Evolutionary conservation across 2,329 filamentous ascomycete genomes (phyloP).

Genomic region (Phialophora macrospora): DNA sequence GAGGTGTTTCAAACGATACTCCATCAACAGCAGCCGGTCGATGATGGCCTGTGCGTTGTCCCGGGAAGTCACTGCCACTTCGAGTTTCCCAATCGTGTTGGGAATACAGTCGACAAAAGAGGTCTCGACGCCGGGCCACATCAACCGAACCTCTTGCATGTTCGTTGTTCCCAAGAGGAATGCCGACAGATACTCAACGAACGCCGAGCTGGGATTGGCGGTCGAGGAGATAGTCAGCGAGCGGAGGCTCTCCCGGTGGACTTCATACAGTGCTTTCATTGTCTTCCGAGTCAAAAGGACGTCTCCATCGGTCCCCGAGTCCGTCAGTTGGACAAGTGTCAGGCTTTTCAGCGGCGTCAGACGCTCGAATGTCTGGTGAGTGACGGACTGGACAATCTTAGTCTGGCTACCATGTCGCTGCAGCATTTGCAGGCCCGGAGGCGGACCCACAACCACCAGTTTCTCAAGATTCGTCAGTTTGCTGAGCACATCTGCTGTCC

Average conservation of each 20-base stretch:
- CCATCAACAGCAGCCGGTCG: conserved; percentile 17
- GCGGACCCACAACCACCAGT: conserved; percentile 22
- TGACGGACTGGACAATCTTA: conserved; percentile 23
- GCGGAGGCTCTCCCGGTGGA: conserved; percentile 23
- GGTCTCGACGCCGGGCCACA: conserved; percentile 26
- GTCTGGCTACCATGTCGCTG: conserved; percentile 23
- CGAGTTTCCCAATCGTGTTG: conserved; percentile 15
- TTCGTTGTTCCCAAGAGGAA: conserved; percentile 22
- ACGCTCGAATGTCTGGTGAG: conserved; percentile 23
- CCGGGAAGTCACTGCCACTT: conserved; percentile 13
- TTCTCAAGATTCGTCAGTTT: conserved; percentile 20
- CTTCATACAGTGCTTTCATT: conserved; percentile 24
- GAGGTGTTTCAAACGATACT: conserved; percentile 19
- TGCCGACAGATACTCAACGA: conserved; percentile 22
- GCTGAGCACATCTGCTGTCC: conserved; percentile 18
- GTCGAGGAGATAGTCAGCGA: conserved; percentile 24
- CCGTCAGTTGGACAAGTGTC: conserved; percentile 13
- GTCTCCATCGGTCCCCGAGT: background rate
- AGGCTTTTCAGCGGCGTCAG: conserved; percentile 26
- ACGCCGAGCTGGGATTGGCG: conserved; percentile 6
- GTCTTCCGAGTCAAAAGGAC: conserved; percentile 22
- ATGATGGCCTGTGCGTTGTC: conserved; percentile 21
- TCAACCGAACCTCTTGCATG: conserved; percentile 19
- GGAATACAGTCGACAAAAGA: conserved; percentile 24
- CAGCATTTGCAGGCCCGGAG: conserved; percentile 21